Conservation (phyloP, 1,284 basidiomycete species). For the Termitomyces sp. region DNA sequence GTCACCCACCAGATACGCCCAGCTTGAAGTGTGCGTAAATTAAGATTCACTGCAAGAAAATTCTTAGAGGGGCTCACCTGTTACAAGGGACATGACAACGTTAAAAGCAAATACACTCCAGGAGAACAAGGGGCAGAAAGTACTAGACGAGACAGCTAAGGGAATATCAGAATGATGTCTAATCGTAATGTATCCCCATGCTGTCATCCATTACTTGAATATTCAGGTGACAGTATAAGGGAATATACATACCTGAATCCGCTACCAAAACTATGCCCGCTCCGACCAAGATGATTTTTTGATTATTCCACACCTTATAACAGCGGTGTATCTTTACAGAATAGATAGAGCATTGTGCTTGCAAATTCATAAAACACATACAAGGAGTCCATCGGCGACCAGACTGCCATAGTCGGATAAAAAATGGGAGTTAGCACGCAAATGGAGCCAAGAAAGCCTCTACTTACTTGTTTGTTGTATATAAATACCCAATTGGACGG, state of each 20-base stretch:
- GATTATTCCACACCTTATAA: constrained; percentile 23
- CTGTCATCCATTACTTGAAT: not conserved
- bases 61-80: too few species aligned
- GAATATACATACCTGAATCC: constrained; percentile 22
- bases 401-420: constrained; percentile 12
- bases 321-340: constrained; percentile 23
- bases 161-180: not conserved
- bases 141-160: too few species aligned
- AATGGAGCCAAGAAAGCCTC: not conserved
- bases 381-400: constrained; percentile 22
- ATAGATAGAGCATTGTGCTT: too few species aligned
- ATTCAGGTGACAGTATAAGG: not conserved
- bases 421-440: not conserved
- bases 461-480: constrained; percentile 20
- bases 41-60: too few species aligned
- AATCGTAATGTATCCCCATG: constrained; percentile 1
- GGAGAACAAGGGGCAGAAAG: constrained; percentile 16
- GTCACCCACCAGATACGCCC: constrained; percentile 28
- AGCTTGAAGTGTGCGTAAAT: constrained; percentile 11
- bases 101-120: constrained; percentile 26
- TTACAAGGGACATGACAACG: constrained; percentile 20
- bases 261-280: constrained; percentile 20
- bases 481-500: constrained; percentile 19
- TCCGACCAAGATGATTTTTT: constrained; percentile 17
- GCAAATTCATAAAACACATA: not conserved